Percentiles rank a stretch among this genome's conserved stretches.
Conservation (phyloP, 2,329 filamentous ascomycete species). For the Alternaria gaisen region DNA sequence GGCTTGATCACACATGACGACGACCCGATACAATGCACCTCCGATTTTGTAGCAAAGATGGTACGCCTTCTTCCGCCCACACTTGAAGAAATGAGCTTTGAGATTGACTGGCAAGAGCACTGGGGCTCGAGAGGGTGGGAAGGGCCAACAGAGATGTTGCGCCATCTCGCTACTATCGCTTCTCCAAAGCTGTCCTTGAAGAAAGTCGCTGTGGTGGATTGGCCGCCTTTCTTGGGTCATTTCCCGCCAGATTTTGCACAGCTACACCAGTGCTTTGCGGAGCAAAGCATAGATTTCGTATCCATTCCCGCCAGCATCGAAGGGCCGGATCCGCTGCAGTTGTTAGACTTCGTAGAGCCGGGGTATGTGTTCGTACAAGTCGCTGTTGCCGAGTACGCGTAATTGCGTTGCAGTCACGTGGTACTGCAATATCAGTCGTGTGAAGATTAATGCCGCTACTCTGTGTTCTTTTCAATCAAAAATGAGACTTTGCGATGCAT, state of each 20-base stretch:
- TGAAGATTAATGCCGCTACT: background rate
- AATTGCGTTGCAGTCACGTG: background rate
- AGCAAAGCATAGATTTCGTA: constrained; percentile 4
- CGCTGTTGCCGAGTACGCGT: constrained; percentile 4
- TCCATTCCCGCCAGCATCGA: constrained; percentile 12
- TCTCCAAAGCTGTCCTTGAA: constrained; percentile 2
- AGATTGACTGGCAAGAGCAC: constrained; percentile 16
- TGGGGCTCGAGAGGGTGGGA: constrained; percentile 18
- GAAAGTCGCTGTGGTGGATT: constrained; percentile 12
- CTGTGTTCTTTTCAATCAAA: too few relatives aligned
- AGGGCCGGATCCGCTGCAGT: constrained; percentile 7
- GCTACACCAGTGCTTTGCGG: constrained; percentile 9
- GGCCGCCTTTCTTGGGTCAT: constrained; percentile 11
- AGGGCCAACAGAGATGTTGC: constrained; percentile 13
- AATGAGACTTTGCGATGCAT: too few relatives aligned
- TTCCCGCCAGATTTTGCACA: constrained; percentile 12
- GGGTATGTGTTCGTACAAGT: constrained; percentile 13
- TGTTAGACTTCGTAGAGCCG: constrained; percentile 13
- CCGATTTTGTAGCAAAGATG: constrained; percentile 6
- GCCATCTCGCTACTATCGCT: constrained; percentile 7
- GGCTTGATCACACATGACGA: constrained; percentile 14
- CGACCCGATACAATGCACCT: background rate
- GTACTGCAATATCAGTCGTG: background rate
- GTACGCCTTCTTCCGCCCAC: constrained; percentile 6
- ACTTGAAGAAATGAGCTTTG: constrained; percentile 13